Evolutionary conservation across 371 early-diverging fungal species (phyloP).

Genomic region (Syncephalastrum racemosum): DNA sequence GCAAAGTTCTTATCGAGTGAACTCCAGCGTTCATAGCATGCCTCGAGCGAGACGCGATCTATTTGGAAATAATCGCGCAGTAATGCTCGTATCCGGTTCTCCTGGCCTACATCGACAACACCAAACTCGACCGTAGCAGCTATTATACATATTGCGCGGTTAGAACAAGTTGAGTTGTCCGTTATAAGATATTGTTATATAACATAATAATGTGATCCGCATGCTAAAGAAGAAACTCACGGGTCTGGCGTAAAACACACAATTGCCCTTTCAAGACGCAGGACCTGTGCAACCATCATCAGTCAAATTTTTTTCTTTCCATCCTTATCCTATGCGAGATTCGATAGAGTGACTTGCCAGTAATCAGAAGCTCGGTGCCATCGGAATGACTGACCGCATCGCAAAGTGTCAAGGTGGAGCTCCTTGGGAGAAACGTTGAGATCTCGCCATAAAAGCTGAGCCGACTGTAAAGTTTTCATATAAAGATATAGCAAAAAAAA

Average conservation of each 20-base stretch:
- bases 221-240: conserved; percentile 23
- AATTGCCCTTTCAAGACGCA: conserved; percentile 36
- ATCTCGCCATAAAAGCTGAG: conserved; percentile 53
- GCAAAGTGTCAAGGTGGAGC: conserved; percentile 76
- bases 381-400: conserved; percentile 88
- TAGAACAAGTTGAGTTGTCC: neutral
- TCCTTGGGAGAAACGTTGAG: conserved; percentile 64
- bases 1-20: conserved; percentile 66
- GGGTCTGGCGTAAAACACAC: conserved; percentile 25
- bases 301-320: conserved; percentile 23
- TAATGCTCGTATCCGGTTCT: neutral
- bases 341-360: conserved; percentile 32
- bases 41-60: conserved; percentile 53
- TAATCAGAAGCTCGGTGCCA: conserved; percentile 63
- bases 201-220: too few species aligned
- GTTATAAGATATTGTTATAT: too few species aligned
- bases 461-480: conserved; percentile 5
- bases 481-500: neutral
- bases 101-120: conserved; percentile 17
- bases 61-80: conserved; percentile 81
- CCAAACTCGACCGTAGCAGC: conserved; percentile 33
- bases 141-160: too few species aligned
- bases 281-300: conserved; percentile 27
- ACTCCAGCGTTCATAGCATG: conserved; percentile 73
- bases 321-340: conserved; percentile 9